These are phyloP conservation scores for Fragaria nilgerrensis DNA, from an alignment of 306 rosid species.

Conservation along the genomic window DNA sequence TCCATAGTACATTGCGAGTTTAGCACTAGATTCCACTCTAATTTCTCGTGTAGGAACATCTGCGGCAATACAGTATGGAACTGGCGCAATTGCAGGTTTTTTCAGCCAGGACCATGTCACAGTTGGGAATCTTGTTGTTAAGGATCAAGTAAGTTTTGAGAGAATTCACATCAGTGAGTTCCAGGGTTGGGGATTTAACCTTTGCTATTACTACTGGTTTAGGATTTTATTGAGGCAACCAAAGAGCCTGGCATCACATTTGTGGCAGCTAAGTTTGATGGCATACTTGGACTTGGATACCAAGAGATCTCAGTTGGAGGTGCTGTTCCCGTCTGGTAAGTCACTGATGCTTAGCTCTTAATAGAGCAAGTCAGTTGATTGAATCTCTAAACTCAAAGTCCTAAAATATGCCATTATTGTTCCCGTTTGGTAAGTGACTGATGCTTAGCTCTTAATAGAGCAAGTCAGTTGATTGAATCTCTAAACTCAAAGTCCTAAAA, in stretches of 20 bases:
- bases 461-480: background rate
- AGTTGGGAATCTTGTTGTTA: slow-evolving; percentile 44
- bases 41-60: slow-evolving; percentile 34
- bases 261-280: slow-evolving; percentile 47
- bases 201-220: background rate
- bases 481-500: background rate
- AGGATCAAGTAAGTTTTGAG: slow-evolving; percentile 38
- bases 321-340: slow-evolving; percentile 52
- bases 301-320: slow-evolving; percentile 47
- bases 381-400: background rate
- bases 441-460: background rate
- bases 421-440: slow-evolving; percentile 47
- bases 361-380: background rate
- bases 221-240: slow-evolving; percentile 63
- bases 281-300: slow-evolving; percentile 48
- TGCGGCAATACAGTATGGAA: slow-evolving; percentile 48
- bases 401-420: background rate
- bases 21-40: background rate
- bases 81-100: slow-evolving; percentile 57
- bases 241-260: slow-evolving; percentile 48
- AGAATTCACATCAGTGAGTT: slow-evolving; percentile 20
- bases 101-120: slow-evolving; percentile 44
- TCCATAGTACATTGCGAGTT: too few relatives aligned
- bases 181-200: background rate
- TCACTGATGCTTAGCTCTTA: background rate